Conservation (phyloP, 2,329 filamentous ascomycete species). For the Eutypa lata region DNA sequence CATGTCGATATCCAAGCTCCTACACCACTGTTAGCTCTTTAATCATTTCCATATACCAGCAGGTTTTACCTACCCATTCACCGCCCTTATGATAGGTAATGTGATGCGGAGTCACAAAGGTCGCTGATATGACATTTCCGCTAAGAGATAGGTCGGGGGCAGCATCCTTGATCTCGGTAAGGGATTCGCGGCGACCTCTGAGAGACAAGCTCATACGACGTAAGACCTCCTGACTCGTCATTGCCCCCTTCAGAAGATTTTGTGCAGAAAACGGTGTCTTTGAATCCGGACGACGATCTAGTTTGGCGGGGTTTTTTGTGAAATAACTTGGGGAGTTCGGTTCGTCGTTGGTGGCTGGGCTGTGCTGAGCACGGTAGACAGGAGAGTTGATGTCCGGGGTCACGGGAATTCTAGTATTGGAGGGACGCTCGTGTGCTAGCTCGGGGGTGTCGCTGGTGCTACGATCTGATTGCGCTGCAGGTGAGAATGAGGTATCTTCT, state of each 20-base stretch:
- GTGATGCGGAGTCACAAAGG: conserved; percentile 61
- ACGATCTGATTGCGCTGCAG: conserved; percentile 3
- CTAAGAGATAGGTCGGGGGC: conserved; percentile 57
- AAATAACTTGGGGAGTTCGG: conserved; percentile 29
- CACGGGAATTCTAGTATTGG: conserved; percentile 35
- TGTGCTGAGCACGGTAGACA: conserved; percentile 26
- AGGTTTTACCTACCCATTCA: conserved; percentile 55
- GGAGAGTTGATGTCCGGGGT: conserved; percentile 35
- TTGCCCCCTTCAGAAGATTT: conserved; percentile 25
- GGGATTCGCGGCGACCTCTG: conserved; percentile 46
- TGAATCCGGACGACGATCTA: conserved; percentile 20
- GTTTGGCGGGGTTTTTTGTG: conserved; percentile 18
- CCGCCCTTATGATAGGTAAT: conserved; percentile 55
- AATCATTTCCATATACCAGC: neutral
- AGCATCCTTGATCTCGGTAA: conserved; percentile 52
- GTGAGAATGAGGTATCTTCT: conserved; percentile 13
- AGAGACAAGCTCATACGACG: conserved; percentile 39
- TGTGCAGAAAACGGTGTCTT: conserved; percentile 16
- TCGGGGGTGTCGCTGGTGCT: conserved; percentile 14
- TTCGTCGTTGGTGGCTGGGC: conserved; percentile 12
- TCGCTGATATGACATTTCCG: conserved; percentile 65
- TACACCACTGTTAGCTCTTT: conserved; percentile 31
- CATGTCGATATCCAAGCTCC: conserved; percentile 74
- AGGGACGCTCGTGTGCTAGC: conserved; percentile 31
- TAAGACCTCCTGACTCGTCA: conserved; percentile 38